These are phyloP conservation scores for Cadophora sp. DNA, from an alignment of 2,329 filamentous ascomycete genomes.

Conservation along the genomic window DNA sequence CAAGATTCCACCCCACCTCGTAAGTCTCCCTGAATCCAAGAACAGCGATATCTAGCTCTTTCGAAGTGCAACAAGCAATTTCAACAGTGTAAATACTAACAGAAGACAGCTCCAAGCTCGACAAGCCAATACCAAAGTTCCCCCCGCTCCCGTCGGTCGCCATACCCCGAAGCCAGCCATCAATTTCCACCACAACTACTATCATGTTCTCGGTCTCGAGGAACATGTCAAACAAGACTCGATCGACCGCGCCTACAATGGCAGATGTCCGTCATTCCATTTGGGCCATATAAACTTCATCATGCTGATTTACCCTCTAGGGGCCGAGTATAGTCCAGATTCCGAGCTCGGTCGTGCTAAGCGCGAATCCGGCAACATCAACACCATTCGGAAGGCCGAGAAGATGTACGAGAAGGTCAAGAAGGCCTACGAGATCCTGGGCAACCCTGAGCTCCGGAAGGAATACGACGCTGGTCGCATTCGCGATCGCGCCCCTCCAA, in stretches of 20 bases:
- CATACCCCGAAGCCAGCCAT: not conserved
- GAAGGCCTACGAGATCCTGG: slow-evolving; percentile 1
- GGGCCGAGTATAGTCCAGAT: not conserved
- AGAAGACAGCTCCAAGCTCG: not conserved
- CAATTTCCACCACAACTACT: slow-evolving; percentile 4
- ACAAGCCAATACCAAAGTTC: not conserved
- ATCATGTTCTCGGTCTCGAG: not conserved
- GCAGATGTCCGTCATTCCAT: not conserved
- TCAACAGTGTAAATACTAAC: not conserved
- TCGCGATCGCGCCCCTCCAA: not conserved
- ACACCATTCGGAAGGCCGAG: not conserved
- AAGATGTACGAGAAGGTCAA: not conserved
- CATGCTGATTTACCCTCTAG: slow-evolving; percentile 1
- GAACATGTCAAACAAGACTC: not conserved
- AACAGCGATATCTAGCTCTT: not conserved
- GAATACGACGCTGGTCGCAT: slow-evolving; percentile 13
- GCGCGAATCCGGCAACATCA: not conserved
- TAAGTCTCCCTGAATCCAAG: not conserved
- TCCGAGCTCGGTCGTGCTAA: not conserved
- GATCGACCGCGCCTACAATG: slow-evolving; percentile 2
- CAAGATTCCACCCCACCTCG: slow-evolving; percentile 1
- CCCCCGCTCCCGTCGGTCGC: not conserved
- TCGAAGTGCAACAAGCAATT: not conserved
- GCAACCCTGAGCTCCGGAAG: slow-evolving; percentile 1
- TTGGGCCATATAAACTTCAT: not conserved